These are phyloP conservation scores for Porogramme epimiltina DNA, from an alignment of 1,284 basidiomycete species.

Conservation along the genomic window DNA sequence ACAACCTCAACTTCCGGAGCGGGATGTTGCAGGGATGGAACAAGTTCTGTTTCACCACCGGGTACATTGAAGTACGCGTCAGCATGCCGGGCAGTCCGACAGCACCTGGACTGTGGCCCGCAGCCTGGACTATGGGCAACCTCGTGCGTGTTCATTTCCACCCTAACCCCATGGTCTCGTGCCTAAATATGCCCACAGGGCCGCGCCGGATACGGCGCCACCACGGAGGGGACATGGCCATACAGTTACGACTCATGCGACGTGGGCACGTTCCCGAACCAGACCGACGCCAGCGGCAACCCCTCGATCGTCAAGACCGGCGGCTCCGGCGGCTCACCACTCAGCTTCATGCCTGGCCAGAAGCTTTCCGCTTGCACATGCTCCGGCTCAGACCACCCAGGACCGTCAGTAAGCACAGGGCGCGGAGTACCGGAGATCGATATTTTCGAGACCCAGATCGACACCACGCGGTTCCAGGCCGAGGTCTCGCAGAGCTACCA, in stretches of 20 bases:
- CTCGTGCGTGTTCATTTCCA: conserved; percentile 34
- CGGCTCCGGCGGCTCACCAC: conserved; percentile 42
- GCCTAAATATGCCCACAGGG: conserved; percentile 41
- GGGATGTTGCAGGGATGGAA: conserved; percentile 88
- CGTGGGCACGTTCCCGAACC: conserved; percentile 83
- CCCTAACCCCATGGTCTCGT: conserved; percentile 34
- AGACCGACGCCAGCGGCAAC: conserved; percentile 57
- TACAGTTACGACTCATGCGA: conserved; percentile 86
- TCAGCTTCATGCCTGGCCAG: conserved; percentile 59
- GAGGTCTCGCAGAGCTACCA: conserved; percentile 81
- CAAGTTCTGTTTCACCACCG: conserved; percentile 92
- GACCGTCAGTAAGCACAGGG: conserved; percentile 51
- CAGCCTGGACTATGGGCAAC: conserved; percentile 53
- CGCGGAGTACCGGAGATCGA: conserved; percentile 70
- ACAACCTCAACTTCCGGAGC: conserved; percentile 80
- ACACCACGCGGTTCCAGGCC: conserved; percentile 39
- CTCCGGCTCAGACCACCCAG: conserved; percentile 63
- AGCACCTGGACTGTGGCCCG: conserved; percentile 75
- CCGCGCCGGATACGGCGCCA: conserved; percentile 61
- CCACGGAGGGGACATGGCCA: conserved; percentile 69
- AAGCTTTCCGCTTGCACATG: conserved; percentile 58
- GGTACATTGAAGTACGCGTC: conserved; percentile 82
- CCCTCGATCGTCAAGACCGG: conserved; percentile 56
- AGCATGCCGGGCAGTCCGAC: conserved; percentile 77
- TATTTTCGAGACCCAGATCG: conserved; percentile 62